Conservation (phyloP, 192 early-diverging fungal genomes). For the Linnemannia zychae region DNA sequence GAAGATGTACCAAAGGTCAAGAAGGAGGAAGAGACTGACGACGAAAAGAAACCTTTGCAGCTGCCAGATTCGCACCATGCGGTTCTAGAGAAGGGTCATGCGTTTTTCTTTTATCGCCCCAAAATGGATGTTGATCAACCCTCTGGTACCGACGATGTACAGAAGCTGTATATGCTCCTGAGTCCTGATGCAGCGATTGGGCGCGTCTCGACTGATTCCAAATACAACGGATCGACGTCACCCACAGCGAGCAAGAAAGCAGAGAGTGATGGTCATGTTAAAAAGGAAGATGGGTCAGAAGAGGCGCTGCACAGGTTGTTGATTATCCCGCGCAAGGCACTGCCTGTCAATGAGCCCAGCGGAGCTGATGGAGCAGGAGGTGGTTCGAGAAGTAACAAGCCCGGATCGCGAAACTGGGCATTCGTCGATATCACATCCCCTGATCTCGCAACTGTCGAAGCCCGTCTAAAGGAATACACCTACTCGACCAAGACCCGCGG, state of each 20-base stretch:
- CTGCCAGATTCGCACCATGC: neutral
- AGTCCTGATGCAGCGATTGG: constrained; percentile 30
- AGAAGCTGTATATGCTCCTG: constrained; percentile 29
- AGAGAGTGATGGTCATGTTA: neutral
- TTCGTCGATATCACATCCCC: constrained; percentile 20
- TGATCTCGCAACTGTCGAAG: neutral
- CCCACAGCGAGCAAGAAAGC: neutral
- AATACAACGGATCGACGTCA: neutral
- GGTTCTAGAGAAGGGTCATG: constrained; percentile 25
- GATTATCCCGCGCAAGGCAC: constrained; percentile 12
- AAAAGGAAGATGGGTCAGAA: neutral
- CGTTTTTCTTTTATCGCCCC: constrained; percentile 29
- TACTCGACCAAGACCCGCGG: constrained; percentile 37
- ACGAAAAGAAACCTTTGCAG: neutral
- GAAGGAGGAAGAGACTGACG: neutral
- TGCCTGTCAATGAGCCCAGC: neutral
- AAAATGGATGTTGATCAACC: constrained; percentile 14
- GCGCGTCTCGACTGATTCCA: neutral
- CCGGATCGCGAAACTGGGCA: constrained; percentile 20
- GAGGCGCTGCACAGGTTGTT: constrained; percentile 11
- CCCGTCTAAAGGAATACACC: constrained; percentile 11
- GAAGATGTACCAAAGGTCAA: neutral
- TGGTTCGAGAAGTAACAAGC: neutral
- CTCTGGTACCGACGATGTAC: constrained; percentile 4
- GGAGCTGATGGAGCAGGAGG: neutral